Percentiles rank a stretch among this genome's conserved stretches.
Conservation (phyloP, 768 basidiomycete genomes). For the Kwoniella sp. region DNA sequence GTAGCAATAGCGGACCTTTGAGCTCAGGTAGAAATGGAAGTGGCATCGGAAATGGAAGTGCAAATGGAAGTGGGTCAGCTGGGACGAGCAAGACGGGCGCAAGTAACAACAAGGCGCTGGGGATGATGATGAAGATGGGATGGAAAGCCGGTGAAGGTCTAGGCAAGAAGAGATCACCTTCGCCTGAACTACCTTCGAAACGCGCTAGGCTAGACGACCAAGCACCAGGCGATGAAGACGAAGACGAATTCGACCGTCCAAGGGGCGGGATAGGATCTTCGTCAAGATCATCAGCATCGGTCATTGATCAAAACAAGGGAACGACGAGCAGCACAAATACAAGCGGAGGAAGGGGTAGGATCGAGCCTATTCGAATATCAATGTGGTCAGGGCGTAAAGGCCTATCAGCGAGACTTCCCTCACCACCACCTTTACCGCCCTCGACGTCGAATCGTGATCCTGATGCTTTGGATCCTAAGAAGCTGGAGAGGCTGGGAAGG, state of each 20-base stretch:
- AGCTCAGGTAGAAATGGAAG: too few species aligned
- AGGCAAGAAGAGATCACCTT: slow-evolving; percentile 39
- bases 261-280: slow-evolving; percentile 40
- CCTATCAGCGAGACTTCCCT: slow-evolving; percentile 36
- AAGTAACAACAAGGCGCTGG: slow-evolving; percentile 50
- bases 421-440: slow-evolving; percentile 44
- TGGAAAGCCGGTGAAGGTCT: slow-evolving; percentile 54
- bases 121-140: slow-evolving; percentile 56
- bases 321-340: not conserved
- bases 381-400: slow-evolving; percentile 48
- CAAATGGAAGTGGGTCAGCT: not conserved
- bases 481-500: slow-evolving; percentile 35
- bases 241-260: slow-evolving; percentile 14
- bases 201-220: slow-evolving; percentile 7
- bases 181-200: slow-evolving; percentile 19
- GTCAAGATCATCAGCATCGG: too few species aligned
- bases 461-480: slow-evolving; percentile 39
- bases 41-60: not conserved
- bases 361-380: slow-evolving; percentile 45
- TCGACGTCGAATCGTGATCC: slow-evolving; percentile 32
- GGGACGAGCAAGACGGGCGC: not conserved
- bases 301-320: not conserved
- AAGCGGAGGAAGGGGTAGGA: not conserved
- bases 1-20: too few species aligned
- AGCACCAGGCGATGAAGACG: slow-evolving; percentile 6